Evolutionary conservation across 2,329 filamentous ascomycete species (phyloP).

Genomic region (Penicillium expansum): DNA sequence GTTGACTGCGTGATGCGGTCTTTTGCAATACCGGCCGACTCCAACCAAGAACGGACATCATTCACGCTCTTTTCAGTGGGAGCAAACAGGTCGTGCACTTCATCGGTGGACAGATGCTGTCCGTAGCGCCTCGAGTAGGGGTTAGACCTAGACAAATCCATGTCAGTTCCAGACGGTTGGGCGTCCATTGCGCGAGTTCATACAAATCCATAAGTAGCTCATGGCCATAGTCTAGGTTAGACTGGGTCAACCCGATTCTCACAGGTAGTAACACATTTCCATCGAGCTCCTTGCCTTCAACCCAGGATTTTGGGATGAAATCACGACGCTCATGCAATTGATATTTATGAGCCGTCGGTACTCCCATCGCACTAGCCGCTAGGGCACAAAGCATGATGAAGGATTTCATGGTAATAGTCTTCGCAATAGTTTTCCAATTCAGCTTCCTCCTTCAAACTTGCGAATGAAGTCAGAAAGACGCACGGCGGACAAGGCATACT

Average conservation of each 20-base stretch:
- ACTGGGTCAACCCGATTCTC: constrained; percentile 29
- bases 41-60: constrained; percentile 31
- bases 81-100: constrained; percentile 38
- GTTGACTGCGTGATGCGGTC: constrained; percentile 29
- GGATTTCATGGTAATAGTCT: constrained; percentile 21
- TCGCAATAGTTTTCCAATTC: neutral
- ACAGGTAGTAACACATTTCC: constrained; percentile 25
- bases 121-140: constrained; percentile 39
- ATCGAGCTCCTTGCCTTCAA: constrained; percentile 23
- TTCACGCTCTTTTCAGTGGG: constrained; percentile 30
- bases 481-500: neutral
- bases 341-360: constrained; percentile 23
- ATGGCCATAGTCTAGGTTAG: constrained; percentile 28
- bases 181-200: neutral
- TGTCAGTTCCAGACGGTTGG: neutral
- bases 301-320: constrained; percentile 28
- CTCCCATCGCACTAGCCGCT: constrained; percentile 19
- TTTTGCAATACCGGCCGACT: constrained; percentile 24
- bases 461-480: neutral
- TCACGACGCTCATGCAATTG: constrained; percentile 35
- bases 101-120: constrained; percentile 31
- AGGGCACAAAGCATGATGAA: constrained; percentile 25
- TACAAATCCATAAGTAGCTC: constrained; percentile 36
- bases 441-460: neutral
- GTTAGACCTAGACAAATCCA: constrained; percentile 28